These are phyloP conservation scores for Cladosporium halotolerans DNA, from an alignment of 2,329 filamentous ascomycete genomes.

Conservation along the genomic window DNA sequence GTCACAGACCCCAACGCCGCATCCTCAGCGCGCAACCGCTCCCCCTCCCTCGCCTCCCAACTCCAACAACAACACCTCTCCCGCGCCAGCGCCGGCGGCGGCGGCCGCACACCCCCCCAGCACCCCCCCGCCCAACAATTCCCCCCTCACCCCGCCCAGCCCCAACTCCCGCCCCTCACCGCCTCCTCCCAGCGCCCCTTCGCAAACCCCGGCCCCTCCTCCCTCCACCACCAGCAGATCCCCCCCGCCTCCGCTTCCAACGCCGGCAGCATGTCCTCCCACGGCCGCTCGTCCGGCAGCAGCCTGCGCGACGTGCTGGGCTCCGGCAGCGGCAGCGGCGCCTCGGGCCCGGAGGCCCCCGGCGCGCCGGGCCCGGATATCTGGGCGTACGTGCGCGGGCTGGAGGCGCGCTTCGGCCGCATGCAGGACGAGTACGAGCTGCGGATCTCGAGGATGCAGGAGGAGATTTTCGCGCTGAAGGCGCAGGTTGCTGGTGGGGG, in stretches of 20 bases:
- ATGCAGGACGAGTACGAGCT: slow-evolving; percentile 45
- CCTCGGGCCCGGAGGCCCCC: slow-evolving; percentile 32
- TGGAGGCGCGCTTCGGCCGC: slow-evolving; percentile 51
- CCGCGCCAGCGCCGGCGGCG: slow-evolving; percentile 54
- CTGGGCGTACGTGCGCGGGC: slow-evolving; percentile 64
- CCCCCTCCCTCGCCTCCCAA: slow-evolving; percentile 60
- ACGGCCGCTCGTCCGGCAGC: slow-evolving; percentile 50
- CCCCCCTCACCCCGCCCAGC: not conserved
- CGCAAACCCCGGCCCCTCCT: slow-evolving; percentile 27
- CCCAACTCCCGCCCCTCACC: slow-evolving; percentile 34
- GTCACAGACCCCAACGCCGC: slow-evolving; percentile 38
- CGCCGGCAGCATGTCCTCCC: slow-evolving; percentile 45
- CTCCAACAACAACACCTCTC: slow-evolving; percentile 55
- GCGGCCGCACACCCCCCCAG: slow-evolving; percentile 48
- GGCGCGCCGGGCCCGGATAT: slow-evolving; percentile 47
- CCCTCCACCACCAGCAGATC: slow-evolving; percentile 35
- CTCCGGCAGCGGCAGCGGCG: slow-evolving; percentile 14
- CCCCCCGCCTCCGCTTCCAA: slow-evolving; percentile 35
- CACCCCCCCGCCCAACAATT: slow-evolving; percentile 26
- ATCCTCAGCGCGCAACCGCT: slow-evolving; percentile 48
- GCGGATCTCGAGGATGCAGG: slow-evolving; percentile 38
- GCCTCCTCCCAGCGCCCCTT: not conserved
- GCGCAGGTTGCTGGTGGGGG: not conserved
- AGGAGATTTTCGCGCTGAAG: slow-evolving; percentile 36
- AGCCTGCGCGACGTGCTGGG: slow-evolving; percentile 62